Percentiles rank a stretch among this genome's conserved stretches.
Conservation (phyloP, 495 filamentous ascomycete species). For the Talaromyces wortmannii region DNA sequence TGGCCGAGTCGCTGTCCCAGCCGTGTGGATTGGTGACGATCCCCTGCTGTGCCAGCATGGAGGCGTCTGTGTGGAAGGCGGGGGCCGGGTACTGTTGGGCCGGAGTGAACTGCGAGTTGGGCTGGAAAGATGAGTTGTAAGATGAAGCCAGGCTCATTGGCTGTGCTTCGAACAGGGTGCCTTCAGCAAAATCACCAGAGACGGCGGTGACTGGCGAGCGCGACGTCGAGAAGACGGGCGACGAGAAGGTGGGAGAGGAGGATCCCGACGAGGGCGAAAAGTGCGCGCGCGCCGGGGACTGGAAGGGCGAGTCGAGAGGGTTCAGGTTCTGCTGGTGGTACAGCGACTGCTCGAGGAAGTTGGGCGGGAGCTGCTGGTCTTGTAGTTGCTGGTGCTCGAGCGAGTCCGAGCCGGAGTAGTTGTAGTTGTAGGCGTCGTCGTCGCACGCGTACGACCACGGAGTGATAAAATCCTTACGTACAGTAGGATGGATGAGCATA, state of each 20-base stretch:
- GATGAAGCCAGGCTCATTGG: constrained; percentile 41
- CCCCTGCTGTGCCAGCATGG: constrained; percentile 38
- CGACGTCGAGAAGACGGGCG: constrained; percentile 31
- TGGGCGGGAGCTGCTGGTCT: constrained; percentile 35
- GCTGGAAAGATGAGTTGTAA: constrained; percentile 35
- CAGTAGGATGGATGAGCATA: constrained; percentile 37
- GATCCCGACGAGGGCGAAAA: constrained; percentile 35
- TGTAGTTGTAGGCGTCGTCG: constrained; percentile 12
- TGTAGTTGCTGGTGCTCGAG: constrained; percentile 18
- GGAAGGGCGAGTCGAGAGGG: constrained; percentile 30
- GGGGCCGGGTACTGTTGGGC: constrained; percentile 18
- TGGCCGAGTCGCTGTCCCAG: constrained; percentile 24
- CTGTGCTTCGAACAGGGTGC: constrained; percentile 30
- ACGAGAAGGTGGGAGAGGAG: constrained; percentile 31
- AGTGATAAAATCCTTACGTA: constrained; percentile 43
- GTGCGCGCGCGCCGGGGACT: constrained; percentile 24
- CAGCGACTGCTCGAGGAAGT: constrained; percentile 20
- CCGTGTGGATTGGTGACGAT: constrained; percentile 24
- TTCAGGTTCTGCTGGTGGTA: constrained; percentile 16
- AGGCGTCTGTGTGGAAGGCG: constrained; percentile 19
- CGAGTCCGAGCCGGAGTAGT: constrained; percentile 22
- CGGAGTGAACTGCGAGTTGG: constrained; percentile 20
- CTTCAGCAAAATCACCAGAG: constrained; percentile 22
- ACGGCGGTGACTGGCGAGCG: constrained; percentile 23
- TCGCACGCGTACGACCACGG: constrained; percentile 11